Evolutionary conservation across 768 basidiomycete species (phyloP).

Genomic region (Mrakia blollopis): DNA sequence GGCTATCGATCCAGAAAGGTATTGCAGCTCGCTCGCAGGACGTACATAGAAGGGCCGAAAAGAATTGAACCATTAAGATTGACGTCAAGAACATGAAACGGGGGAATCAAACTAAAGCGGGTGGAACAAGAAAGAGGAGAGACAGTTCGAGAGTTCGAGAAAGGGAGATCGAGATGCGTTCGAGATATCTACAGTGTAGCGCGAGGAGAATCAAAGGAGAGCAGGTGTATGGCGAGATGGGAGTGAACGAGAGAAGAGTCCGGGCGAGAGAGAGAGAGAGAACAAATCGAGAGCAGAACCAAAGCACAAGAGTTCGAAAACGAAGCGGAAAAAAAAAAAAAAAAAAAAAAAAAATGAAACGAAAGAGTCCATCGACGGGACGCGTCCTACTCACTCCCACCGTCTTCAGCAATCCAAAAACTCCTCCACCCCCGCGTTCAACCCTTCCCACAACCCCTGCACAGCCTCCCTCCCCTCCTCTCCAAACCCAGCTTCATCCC

Average conservation of each 20-base stretch:
- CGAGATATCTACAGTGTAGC: neutral
- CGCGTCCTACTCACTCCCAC: conserved; percentile 41
- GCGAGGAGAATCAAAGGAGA: neutral
- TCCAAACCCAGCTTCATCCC: conserved; percentile 70
- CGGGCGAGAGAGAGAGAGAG: neutral
- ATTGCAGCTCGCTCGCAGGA: no score
- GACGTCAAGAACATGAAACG: no score
- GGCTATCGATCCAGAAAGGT: no score
- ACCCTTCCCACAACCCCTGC: conserved; percentile 63
- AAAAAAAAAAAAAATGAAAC: neutral
- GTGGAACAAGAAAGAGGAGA: no score
- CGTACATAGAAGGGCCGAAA: no score
- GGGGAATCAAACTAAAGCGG: no score
- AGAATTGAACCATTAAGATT: no score
- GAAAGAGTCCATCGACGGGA: neutral
- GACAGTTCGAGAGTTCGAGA: no score
- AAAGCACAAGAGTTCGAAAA: no score
- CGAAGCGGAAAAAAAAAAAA: neutral
- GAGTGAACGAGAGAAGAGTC: neutral
- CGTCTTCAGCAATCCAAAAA: conserved; percentile 47
- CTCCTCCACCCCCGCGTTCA: conserved; percentile 56
- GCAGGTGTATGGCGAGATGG: neutral
- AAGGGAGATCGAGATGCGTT: no score
- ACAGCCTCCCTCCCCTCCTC: conserved; percentile 51
- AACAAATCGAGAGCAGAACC: neutral